These are phyloP conservation scores for Venturia aucupariae DNA, from an alignment of 2,329 filamentous ascomycete genomes.

Conservation along the genomic window DNA sequence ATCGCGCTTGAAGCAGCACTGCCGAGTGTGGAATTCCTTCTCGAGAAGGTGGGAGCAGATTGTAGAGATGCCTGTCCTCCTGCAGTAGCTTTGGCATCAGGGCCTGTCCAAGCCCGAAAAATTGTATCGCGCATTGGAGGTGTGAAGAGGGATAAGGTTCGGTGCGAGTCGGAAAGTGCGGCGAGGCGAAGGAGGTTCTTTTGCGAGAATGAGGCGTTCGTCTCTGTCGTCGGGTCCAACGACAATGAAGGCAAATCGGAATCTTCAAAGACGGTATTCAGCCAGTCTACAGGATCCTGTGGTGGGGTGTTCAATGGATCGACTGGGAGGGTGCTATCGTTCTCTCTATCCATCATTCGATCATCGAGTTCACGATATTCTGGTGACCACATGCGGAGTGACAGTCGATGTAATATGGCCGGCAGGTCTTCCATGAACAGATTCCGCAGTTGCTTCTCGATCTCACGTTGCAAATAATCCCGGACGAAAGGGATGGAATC, in stretches of 20 bases:
- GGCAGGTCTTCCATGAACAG: constrained; percentile 97
- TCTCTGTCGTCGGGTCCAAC: constrained; percentile 69
- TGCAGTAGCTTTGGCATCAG: constrained; percentile 53
- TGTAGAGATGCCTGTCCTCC: constrained; percentile 29
- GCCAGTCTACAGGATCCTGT: constrained; percentile 70
- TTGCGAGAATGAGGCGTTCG: constrained; percentile 86
- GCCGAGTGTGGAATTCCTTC: constrained; percentile 36
- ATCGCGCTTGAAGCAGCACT: constrained; percentile 21
- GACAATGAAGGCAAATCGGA: constrained; percentile 67
- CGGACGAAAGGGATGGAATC: constrained; percentile 98
- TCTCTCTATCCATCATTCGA: constrained; percentile 40
- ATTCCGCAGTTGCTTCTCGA: constrained; percentile 84
- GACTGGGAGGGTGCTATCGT: constrained; percentile 46
- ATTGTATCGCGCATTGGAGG: constrained; percentile 84
- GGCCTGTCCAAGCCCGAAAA: constrained; percentile 84
- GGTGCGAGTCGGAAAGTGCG: constrained; percentile 76
- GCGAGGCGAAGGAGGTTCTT: constrained; percentile 83
- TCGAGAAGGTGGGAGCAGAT: constrained; percentile 32
- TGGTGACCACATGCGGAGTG: constrained; percentile 78
- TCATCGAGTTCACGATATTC: constrained; percentile 64
- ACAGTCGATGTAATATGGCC: constrained; percentile 89
- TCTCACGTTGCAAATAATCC: constrained; percentile 92
- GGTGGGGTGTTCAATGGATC: constrained; percentile 78
- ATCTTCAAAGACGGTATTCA: constrained; percentile 67
- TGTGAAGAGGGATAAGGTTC: constrained; percentile 84